phyloP scores from a whole-genome alignment of 768 basidiomycete genomes.

The Leccinum longicurvipes region DNA sequence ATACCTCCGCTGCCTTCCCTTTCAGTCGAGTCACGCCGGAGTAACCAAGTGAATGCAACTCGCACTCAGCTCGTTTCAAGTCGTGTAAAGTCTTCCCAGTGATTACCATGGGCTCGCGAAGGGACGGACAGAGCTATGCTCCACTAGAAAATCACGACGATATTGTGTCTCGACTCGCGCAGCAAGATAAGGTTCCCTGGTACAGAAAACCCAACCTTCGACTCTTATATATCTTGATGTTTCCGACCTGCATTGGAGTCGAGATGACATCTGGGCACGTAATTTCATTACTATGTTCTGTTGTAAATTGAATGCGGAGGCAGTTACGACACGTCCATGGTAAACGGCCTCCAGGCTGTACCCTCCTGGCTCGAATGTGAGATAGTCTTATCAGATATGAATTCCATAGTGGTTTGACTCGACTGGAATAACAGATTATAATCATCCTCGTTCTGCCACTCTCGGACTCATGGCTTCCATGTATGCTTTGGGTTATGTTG shows the following conservation, averaged over 20 bases:
- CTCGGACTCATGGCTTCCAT: background rate
- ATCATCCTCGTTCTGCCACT: background rate
- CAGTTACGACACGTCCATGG: too few relatives aligned
- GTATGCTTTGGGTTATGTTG: background rate
- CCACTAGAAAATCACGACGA: background rate
- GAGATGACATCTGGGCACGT: slow-evolving; percentile 3
- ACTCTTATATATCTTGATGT: slow-evolving; percentile 50
- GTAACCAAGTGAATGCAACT: too few relatives aligned
- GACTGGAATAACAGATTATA: background rate
- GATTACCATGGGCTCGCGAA: background rate
- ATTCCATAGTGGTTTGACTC: background rate
- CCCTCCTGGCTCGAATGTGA: background rate
- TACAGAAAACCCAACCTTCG: slow-evolving; percentile 59
- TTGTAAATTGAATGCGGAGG: too few relatives aligned
- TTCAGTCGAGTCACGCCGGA: too few relatives aligned
- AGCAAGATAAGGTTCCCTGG: slow-evolving; percentile 54
- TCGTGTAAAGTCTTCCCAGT: background rate
- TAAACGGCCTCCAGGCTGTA: too few relatives aligned
- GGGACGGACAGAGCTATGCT: background rate
- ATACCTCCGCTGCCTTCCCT: background rate
- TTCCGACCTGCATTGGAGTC: slow-evolving; percentile 36
- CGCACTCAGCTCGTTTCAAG: background rate
- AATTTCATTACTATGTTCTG: too few relatives aligned
- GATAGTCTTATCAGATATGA: background rate
- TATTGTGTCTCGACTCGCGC: slow-evolving; percentile 16